Conservation (phyloP, 495 filamentous ascomycete species). For the Sordaria brevicollis region DNA sequence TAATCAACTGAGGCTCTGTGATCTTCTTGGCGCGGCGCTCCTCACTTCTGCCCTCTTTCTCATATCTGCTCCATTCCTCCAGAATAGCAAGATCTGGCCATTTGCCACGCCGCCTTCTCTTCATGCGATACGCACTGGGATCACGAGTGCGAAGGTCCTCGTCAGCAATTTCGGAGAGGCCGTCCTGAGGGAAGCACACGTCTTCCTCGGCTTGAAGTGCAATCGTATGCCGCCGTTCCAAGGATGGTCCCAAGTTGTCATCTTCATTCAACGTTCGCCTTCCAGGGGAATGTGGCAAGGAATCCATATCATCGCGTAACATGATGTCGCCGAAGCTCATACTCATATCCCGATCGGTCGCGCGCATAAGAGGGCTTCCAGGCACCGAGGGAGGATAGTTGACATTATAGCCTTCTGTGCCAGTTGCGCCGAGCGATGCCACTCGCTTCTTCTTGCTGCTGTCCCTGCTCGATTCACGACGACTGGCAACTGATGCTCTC, state of each 20-base stretch:
- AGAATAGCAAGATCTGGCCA: slow-evolving; percentile 58
- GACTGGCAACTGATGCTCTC: slow-evolving; percentile 18
- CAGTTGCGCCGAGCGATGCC: slow-evolving; percentile 23
- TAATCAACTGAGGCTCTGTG: slow-evolving; percentile 83
- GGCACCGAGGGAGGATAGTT: slow-evolving; percentile 97
- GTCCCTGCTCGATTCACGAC: slow-evolving; percentile 30
- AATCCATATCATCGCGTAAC: slow-evolving; percentile 48
- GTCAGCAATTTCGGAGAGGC: slow-evolving; percentile 65
- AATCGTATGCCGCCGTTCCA: slow-evolving; percentile 38
- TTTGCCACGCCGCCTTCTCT: slow-evolving; percentile 44
- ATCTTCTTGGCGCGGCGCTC: slow-evolving; percentile 85
- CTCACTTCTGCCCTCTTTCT: slow-evolving; percentile 83
- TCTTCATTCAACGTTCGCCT: slow-evolving; percentile 23
- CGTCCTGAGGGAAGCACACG: slow-evolving; percentile 83
- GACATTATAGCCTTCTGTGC: slow-evolving; percentile 55
- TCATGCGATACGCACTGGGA: slow-evolving; percentile 19
- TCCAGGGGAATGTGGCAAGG: slow-evolving; percentile 18
- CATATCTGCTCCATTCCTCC: slow-evolving; percentile 82
- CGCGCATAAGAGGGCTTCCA: slow-evolving; percentile 54
- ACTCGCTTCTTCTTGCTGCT: slow-evolving; percentile 24
- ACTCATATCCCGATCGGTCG: slow-evolving; percentile 28
- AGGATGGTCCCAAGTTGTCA: slow-evolving; percentile 20
- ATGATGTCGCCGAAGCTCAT: slow-evolving; percentile 74
- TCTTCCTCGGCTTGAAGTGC: slow-evolving; percentile 61
- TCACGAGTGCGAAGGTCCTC: slow-evolving; percentile 49